Percentiles rank a stretch among this genome's conserved stretches.
Conservation (phyloP, 805 yeast species). For the Ogataea paradorogensis region DNA sequence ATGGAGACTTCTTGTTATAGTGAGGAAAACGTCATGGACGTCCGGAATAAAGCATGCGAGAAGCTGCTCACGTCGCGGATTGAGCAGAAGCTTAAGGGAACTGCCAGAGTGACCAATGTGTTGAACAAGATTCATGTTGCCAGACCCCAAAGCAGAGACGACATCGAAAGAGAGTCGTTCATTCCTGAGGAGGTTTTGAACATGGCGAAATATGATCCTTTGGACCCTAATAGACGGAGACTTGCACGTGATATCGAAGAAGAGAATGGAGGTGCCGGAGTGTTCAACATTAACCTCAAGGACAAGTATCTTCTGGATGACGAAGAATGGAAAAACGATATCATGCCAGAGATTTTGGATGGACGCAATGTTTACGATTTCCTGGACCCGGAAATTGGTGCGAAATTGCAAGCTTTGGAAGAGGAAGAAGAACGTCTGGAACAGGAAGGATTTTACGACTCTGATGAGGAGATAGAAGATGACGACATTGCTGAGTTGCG, state of each 20-base stretch:
- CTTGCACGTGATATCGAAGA: constrained; percentile 88
- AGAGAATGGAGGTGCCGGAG: constrained; percentile 99
- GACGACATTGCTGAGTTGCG: constrained; percentile 62
- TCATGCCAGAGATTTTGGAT: constrained; percentile 93
- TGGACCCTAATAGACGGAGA: constrained; percentile 77
- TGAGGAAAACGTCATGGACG: constrained; percentile 93
- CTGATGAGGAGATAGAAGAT: constrained; percentile 63
- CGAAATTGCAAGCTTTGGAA: constrained; percentile 90
- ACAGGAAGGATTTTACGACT: constrained; percentile 91
- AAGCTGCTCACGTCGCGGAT: constrained; percentile 91
- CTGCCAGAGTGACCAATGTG: constrained; percentile 83
- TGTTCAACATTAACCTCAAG: constrained; percentile 86
- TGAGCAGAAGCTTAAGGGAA: constrained; percentile 93
- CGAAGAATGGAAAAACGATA: constrained; percentile 96
- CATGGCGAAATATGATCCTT: constrained; percentile 65
- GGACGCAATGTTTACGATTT: constrained; percentile 97
- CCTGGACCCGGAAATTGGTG: constrained; percentile 93
- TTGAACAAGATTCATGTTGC: constrained; percentile 96
- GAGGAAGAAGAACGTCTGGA: constrained; percentile 96
- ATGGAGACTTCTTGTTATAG: constrained; percentile 91
- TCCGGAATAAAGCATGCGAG: constrained; percentile 96
- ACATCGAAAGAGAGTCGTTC: constrained; percentile 68
- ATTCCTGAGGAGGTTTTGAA: constrained; percentile 74
- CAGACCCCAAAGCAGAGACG: constrained; percentile 85
- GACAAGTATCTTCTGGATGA: constrained; percentile 90